A percentile compares a stretch with the other conserved stretches of the same genome.
These are phyloP conservation scores for Gossypium sturtianum DNA, from an alignment of 345 rosid species.

Conservation along the genomic window DNA sequence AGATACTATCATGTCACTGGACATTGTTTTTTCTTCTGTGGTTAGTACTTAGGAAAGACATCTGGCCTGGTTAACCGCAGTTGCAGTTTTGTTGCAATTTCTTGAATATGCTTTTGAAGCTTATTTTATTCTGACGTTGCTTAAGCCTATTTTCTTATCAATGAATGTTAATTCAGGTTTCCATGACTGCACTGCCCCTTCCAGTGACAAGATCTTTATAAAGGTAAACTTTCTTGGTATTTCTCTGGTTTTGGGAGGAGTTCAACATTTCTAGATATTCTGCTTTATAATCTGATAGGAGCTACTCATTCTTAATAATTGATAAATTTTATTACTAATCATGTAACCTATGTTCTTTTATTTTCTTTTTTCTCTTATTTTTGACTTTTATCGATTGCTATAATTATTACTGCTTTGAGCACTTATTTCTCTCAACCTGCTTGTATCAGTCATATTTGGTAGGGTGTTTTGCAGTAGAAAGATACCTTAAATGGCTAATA, in stretches of 20 bases:
- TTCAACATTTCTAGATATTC: neutral
- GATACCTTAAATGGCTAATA: constrained; percentile 15
- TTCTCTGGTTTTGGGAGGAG: constrained; percentile 13
- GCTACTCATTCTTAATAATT: constrained; percentile 2
- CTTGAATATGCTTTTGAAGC: neutral
- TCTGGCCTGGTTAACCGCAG: neutral
- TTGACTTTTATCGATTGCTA: neutral
- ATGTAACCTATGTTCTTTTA: neutral
- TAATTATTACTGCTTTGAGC: neutral
- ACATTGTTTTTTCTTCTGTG: too few relatives aligned
- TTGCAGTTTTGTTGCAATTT: neutral
- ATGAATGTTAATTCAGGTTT: constrained; percentile 53
- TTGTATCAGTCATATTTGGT: neutral
- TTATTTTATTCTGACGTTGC: neutral
- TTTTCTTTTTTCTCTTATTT: neutral
- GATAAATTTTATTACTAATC: neutral
- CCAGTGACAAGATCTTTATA: constrained; percentile 34
- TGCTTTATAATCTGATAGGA: neutral
- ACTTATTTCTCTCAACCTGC: neutral
- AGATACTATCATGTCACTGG: neutral
- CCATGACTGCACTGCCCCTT: constrained; percentile 29
- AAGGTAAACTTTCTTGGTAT: constrained; percentile 45
- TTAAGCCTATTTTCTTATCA: constrained; percentile 10
- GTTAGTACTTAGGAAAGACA: neutral
- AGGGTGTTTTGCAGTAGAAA: neutral